Evolutionary conservation across 495 filamentous ascomycete species (phyloP), one percentile per base, ranked within the genome.

Genomic region (Penicilliopsis zonata): DNA sequence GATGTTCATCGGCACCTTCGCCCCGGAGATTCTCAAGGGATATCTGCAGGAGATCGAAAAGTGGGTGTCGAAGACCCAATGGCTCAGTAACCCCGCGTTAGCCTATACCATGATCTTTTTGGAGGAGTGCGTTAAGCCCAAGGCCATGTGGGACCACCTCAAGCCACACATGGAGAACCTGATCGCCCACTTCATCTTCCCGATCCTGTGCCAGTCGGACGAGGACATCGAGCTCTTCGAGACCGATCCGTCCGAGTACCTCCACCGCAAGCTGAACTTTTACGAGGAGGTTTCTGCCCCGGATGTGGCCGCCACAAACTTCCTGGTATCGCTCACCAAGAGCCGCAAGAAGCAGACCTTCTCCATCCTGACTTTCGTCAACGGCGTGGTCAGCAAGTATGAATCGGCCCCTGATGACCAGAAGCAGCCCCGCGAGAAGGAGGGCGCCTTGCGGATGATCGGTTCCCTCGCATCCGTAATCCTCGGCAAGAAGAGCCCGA

Each of bases 261-360:
- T 98, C 12, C 90, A 95, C 59, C 77, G 88, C 28, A 96, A 96
- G 55, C 60, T 98, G 29, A 96, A 96, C 56, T 96, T 83, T 54
- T 98, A 92, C 50, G 90, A 98, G 60, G 90, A 98, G 47, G 84
- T 93, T 9, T 88, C 92, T 1, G 78, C 90, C 9, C 90, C 90
- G 4, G 90, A 98, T 55, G 85, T 96, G 35, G 86, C 92, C 3
- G 90, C 92, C 3, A 94, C 86, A 3, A 96, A 96, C 49, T 94
- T 98, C 64, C 58, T 98, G 39, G 82, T 94, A 35, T 84, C 85
- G 14, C 69, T 98, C 31, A 95, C 92, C 33, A 96, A 95, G 66
- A 72, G 78, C 45, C 78, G 90, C 43, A 82, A 88, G 61, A 94
- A 95, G 62, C 83, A 94, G 53, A 94, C 86, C 0, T 96, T 92